A percentile compares a stretch with the other conserved stretches of the same genome.
Evolutionary conservation across 1,284 basidiomycete species (phyloP).

Genomic region (Tilletia indica): DNA sequence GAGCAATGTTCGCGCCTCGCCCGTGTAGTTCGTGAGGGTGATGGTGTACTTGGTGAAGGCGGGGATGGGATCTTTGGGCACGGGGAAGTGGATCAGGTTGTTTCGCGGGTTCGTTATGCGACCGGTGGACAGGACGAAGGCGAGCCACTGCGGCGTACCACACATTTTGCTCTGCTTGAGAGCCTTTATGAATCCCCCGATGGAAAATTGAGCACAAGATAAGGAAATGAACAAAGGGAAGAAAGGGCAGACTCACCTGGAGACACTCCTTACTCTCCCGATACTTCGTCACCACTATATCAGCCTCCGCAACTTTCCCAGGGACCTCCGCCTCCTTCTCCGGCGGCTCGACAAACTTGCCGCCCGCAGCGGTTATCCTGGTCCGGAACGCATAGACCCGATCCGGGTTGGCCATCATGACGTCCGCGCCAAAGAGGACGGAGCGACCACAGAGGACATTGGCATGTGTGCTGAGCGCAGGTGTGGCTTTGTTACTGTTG

Average conservation of each 20-base stretch:
- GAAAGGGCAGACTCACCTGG: slow-evolving; percentile 43
- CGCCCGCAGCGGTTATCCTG: slow-evolving; percentile 27
- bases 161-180: slow-evolving; percentile 66
- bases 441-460: slow-evolving; percentile 63
- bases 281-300: slow-evolving; percentile 70
- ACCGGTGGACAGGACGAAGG: slow-evolving; percentile 70
- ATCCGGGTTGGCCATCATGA: slow-evolving; percentile 33
- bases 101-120: slow-evolving; percentile 68
- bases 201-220: neutral
- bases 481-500: neutral
- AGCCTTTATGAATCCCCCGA: slow-evolving; percentile 59
- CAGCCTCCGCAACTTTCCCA: slow-evolving; percentile 58
- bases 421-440: slow-evolving; percentile 46
- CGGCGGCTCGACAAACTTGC: slow-evolving; percentile 30
- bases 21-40: slow-evolving; percentile 83
- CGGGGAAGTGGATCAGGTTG: slow-evolving; percentile 65
- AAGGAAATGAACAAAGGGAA: slow-evolving; percentile 35
- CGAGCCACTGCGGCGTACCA: slow-evolving; percentile 76
- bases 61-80: slow-evolving; percentile 58
- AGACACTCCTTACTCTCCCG: slow-evolving; percentile 68
- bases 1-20: slow-evolving; percentile 76
- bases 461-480: neutral
- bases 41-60: slow-evolving; percentile 63
- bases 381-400: slow-evolving; percentile 57
- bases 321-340: slow-evolving; percentile 33